Base-by-base conservation (phyloP, 768 basidiomycete species). In the Aureoboletus auriporus region DNA sequence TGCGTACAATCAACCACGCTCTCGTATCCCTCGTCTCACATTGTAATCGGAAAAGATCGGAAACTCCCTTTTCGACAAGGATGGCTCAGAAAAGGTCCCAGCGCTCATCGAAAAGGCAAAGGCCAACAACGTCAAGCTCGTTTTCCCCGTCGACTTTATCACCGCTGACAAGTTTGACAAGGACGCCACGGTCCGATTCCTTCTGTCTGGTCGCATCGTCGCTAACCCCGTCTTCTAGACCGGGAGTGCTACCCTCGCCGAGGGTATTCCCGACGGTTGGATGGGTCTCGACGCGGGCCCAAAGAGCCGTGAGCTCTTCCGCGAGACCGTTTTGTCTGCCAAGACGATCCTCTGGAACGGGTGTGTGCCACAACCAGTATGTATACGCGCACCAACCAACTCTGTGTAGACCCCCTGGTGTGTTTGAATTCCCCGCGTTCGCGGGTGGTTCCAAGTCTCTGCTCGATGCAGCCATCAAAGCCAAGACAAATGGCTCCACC, bases 301-400 rank as follows among this genome's bases (percentile, higher is more conserved):
- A 13, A 79, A 93, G 74, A 93, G 86, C 55, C 82, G 80, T 29
- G 78, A 90, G 61, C 72, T 89, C 46, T 99, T 86, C 76, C 78
- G 76, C 36, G 58, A 82, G 51, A 82, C 93, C 9, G 94, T 99
- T 45, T 66, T 88, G 45, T 82, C 88, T 61, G 76, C 92, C 44
- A 96, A 91, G 79, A 99, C 95, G 34, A 92, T 98, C 63, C 82
- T 99, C 45, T 99, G 95, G 95, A 93, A 93, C 57, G 89, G 89
- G 89, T 86, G 55, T 63, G 77, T 68, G 29, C 11, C 39, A 48
- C 26, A 17, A n/a, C 14, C 13, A 16, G 9, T 20, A 8, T 17
- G 23, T 5, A 37, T 13, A 29, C 11, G 17, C 27, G 31, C 27
- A 27, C 38, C 11, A 28, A 54, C 16, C 10, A 33, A 9, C 7